Base-by-base conservation (phyloP, 805 yeast species). In the Kodamaea jinghongensis region DNA sequence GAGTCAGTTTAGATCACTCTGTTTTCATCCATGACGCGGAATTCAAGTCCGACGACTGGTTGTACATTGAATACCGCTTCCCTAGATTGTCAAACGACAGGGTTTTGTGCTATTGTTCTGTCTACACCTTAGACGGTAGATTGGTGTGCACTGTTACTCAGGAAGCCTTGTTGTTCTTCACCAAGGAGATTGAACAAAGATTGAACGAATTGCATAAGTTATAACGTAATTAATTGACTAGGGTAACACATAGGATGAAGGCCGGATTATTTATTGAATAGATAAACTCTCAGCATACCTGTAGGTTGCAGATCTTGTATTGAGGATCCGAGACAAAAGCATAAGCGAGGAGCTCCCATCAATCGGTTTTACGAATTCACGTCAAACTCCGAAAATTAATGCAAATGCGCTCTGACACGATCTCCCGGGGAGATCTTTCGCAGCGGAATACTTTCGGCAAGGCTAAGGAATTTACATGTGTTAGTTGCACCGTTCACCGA, bases 1-100 rank as follows among this genome's bases (percentile, higher is more conserved):
- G 71, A 28, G 70, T 63, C 2, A 58, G 66, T 28, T 54, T 67
- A 36, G 72, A 67, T 44, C 72, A 67, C 43, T 35, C 63, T 3
- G 51, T 67, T 6, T 60, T 47, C 42, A 58, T 57, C 49, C 71
- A 67, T 45, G 71, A 66, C 41, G 49, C 36, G 3, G 56, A 66
- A 32, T 66, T 58, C 31, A 66, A 64, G 41, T 60, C 69, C 1
- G 59, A 64, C 26, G 47, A 56, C 26, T 67, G 65, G 65, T 36
- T 66, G 48, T 67, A 56, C 39, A 35, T 65, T 43, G 70, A 63
- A 44, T 65, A 53, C 47, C 48, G 49, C 32, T 67, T 63, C 38
- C 39, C 47, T 27, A 50, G 64, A 26, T 47, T 63, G 54, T 49
- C 52, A 41, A 67, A 66, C 43, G 62, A 64, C 45, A 52, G 72